Conservation (phyloP, 371 early-diverging fungal genomes). For the Chytridium lagenaria region DNA sequence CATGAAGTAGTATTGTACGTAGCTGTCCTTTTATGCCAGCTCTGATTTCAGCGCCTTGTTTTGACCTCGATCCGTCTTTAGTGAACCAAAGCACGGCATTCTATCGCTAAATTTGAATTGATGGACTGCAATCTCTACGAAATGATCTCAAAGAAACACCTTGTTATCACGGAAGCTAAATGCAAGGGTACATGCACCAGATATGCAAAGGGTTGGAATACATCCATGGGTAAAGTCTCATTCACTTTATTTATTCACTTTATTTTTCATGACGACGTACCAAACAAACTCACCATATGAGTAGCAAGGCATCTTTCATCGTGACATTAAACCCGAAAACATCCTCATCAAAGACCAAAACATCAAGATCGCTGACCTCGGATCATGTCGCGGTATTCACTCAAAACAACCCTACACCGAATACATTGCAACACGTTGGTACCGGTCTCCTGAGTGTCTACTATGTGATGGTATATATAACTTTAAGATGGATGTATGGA, state of each 20-base stretch:
- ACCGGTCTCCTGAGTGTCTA: conserved; percentile 70
- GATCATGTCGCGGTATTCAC: conserved; percentile 70
- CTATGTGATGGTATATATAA: conserved; percentile 63
- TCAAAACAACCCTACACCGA: conserved; percentile 65
- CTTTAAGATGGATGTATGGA: conserved; percentile 72
- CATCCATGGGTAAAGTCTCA: conserved; percentile 54
- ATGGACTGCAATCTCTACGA: conserved; percentile 71
- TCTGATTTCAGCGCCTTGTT: conserved; percentile 17
- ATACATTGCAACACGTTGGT: conserved; percentile 75
- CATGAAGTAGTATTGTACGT: conserved; percentile 66
- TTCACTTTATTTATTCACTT: conserved; percentile 36
- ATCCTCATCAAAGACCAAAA: conserved; percentile 61
- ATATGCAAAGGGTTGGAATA: conserved; percentile 67
- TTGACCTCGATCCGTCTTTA: conserved; percentile 23
- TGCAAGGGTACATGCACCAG: conserved; percentile 62
- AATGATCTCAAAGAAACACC: conserved; percentile 58
- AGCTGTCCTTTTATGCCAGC: background rate
- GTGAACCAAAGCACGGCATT: conserved; percentile 62
- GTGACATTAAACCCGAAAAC: conserved; percentile 41
- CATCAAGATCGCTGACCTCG: conserved; percentile 72
- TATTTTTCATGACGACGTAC: too few species aligned
- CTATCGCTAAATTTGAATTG: conserved; percentile 67
- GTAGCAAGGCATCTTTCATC: background rate
- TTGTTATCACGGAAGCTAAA: conserved; percentile 52
- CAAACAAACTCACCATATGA: background rate